A percentile compares a stretch with the other conserved stretches of the same genome.
phyloP scores from a whole-genome alignment of 148 eudicot genomes.

The Diospyros kaki region DNA sequence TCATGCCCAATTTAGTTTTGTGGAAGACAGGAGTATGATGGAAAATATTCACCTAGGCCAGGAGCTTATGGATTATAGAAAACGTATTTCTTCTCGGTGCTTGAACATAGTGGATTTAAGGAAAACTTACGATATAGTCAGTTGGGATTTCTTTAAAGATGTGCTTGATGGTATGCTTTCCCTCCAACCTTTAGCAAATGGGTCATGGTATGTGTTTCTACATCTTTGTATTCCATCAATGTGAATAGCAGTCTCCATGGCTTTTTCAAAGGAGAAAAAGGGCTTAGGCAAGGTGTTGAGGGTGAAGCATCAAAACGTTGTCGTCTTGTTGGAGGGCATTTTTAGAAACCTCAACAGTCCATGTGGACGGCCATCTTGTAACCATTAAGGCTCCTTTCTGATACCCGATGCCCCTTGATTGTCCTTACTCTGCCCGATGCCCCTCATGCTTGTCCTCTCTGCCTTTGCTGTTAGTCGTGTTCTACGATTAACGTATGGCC shows the following conservation, averaged over 20 bases:
- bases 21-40: background rate
- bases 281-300: background rate
- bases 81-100: background rate
- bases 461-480: too few relatives aligned
- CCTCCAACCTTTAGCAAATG: background rate
- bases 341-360: too few relatives aligned
- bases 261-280: background rate
- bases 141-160: background rate
- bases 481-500: too few relatives aligned
- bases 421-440: too few relatives aligned
- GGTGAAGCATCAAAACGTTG: too few relatives aligned
- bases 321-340: too few relatives aligned
- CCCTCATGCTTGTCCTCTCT: too few relatives aligned
- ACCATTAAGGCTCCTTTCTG: too few relatives aligned
- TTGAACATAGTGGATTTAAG: background rate
- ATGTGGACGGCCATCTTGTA: too few relatives aligned
- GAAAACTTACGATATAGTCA: background rate
- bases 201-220: background rate
- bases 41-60: background rate
- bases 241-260: background rate
- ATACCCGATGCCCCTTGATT: too few relatives aligned
- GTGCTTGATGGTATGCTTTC: background rate
- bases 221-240: background rate
- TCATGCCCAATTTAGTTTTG: background rate
- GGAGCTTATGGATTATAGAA: background rate